Evolutionary conservation across 1,284 basidiomycete species (phyloP).

Genomic region (Rhodotorula sp.): DNA sequence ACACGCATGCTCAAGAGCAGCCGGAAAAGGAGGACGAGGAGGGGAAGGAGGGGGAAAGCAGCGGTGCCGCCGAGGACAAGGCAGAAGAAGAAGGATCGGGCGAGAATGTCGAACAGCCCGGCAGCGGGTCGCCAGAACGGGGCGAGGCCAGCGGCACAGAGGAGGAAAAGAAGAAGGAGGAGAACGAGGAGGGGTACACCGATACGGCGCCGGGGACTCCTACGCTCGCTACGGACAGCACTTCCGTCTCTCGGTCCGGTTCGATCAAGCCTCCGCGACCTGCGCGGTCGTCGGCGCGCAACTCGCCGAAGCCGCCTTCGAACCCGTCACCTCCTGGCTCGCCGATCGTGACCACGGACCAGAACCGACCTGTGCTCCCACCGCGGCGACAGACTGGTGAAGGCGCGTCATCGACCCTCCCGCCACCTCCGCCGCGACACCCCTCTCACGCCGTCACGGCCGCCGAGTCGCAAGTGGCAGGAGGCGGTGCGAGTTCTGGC

Average conservation of each 20-base stretch:
- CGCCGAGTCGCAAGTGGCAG: not conserved
- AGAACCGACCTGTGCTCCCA: not conserved
- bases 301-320: conserved; percentile 15
- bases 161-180: conserved; percentile 4
- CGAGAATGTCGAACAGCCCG: conserved; percentile 5
- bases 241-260: conserved; percentile 10
- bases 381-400: not conserved
- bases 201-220: not conserved
- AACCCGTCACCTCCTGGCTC: conserved; percentile 14
- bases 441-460: conserved; percentile 2
- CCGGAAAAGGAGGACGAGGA: conserved; percentile 2
- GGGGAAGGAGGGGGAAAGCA: conserved; percentile 18
- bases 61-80: conserved; percentile 1
- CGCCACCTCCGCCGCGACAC: conserved; percentile 17
- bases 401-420: conserved; percentile 2
- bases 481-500: conserved; percentile 5
- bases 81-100: conserved; percentile 3
- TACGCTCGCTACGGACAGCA: not conserved
- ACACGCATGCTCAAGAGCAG: conserved; percentile 10
- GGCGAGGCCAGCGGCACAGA: not conserved
- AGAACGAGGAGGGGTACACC: conserved; percentile 6
- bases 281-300: conserved; percentile 18
- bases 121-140: no score
- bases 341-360: not conserved
- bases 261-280: conserved; percentile 17